phyloP scores from a whole-genome alignment of 495 filamentous ascomycete genomes.

The Collariella sp. region DNA sequence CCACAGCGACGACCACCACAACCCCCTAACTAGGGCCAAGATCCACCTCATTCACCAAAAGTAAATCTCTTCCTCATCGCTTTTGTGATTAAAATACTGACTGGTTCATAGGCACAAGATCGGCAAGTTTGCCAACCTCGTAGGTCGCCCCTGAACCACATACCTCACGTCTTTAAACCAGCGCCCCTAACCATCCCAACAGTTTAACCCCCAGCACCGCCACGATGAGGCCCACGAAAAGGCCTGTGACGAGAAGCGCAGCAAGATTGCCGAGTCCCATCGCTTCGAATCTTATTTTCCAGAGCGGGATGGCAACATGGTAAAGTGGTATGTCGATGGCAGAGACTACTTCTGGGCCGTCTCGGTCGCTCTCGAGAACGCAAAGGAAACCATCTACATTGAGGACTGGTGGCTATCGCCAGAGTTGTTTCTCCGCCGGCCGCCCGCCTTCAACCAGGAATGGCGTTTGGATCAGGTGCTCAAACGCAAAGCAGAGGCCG shows the following conservation, averaged over 20 bases:
- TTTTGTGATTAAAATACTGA: background rate
- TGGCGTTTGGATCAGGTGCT: slow-evolving; percentile 81
- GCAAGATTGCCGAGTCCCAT: slow-evolving; percentile 60
- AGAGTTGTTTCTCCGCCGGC: slow-evolving; percentile 82
- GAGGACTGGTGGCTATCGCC: slow-evolving; percentile 96
- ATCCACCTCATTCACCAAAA: slow-evolving; percentile 41
- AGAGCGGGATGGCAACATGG: slow-evolving; percentile 68
- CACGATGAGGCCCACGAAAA: slow-evolving; percentile 93
- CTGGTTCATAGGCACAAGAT: slow-evolving; percentile 36
- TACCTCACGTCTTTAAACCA: background rate
- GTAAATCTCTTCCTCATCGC: slow-evolving; percentile 16
- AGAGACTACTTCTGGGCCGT: slow-evolving; percentile 92
- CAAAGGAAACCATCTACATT: slow-evolving; percentile 90
- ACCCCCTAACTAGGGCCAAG: slow-evolving; percentile 40
- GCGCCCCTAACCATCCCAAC: background rate
- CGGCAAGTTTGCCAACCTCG: slow-evolving; percentile 48
- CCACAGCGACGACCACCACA: slow-evolving; percentile 11
- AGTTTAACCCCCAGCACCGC: slow-evolving; percentile 81
- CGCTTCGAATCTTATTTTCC: slow-evolving; percentile 86
- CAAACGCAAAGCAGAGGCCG: slow-evolving; percentile 80
- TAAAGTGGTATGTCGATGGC: slow-evolving; percentile 97
- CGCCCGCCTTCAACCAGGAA: slow-evolving; percentile 70
- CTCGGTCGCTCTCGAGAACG: slow-evolving; percentile 73
- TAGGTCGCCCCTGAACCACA: slow-evolving; percentile 19
- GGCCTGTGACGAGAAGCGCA: slow-evolving; percentile 70